Conservation (phyloP, 1,139 yeast genomes). For the Candida smagusa region DNA sequence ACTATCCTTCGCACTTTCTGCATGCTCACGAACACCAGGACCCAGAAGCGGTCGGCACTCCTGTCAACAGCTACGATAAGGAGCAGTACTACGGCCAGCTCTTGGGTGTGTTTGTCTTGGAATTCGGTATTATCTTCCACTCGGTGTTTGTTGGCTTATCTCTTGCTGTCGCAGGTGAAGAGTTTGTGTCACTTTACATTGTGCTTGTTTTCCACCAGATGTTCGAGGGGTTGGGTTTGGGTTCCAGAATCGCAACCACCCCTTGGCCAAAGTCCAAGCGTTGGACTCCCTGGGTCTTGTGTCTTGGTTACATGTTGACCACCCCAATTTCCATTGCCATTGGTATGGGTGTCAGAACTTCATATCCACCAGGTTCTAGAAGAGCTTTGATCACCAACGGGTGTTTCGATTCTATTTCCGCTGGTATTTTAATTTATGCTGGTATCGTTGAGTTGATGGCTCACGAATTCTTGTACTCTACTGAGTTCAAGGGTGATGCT, state of each 20-base stretch:
- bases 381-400: conserved; percentile 72
- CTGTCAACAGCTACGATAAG: conserved; percentile 29
- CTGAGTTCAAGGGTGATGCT: conserved; percentile 52
- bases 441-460: conserved; percentile 88
- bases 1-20: conserved; percentile 42
- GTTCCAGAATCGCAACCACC: conserved; percentile 76
- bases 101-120: conserved; percentile 54
- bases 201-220: conserved; percentile 88
- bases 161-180: conserved; percentile 67
- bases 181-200: conserved; percentile 70
- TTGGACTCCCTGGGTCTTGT: conserved; percentile 58
- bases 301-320: conserved; percentile 60
- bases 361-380: conserved; percentile 61
- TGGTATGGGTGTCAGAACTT: conserved; percentile 76
- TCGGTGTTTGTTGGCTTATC: conserved; percentile 77
- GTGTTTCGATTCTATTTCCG: conserved; percentile 74
- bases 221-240: conserved; percentile 91
- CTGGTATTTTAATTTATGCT: conserved; percentile 83
- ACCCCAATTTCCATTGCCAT: conserved; percentile 85
- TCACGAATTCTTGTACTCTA: conserved; percentile 75
- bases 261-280: conserved; percentile 54
- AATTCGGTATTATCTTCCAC: conserved; percentile 79
- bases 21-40: conserved; percentile 56
- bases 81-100: conserved; percentile 43
- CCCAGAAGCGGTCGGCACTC: conserved; percentile 45